phyloP scores from a whole-genome alignment of 495 filamentous ascomycete species.

The Aspergillus ostianus region DNA sequence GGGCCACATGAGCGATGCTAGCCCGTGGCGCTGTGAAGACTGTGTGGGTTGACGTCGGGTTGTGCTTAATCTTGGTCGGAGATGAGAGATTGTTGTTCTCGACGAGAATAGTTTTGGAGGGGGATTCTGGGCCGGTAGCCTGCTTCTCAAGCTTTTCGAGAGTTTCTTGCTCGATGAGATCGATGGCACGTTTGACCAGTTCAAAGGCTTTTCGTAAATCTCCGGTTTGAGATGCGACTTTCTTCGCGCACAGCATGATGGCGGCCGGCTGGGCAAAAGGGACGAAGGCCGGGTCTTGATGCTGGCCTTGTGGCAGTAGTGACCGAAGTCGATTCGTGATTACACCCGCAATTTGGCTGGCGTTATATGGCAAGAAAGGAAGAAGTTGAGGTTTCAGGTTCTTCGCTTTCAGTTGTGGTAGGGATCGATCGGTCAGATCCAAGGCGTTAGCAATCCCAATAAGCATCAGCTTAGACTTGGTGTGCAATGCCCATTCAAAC shows the following conservation, averaged over 20 bases:
- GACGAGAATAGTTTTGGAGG: constrained; percentile 56
- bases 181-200: constrained; percentile 84
- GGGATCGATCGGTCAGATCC: constrained; percentile 90
- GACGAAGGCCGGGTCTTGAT: constrained; percentile 55
- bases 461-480: constrained; percentile 72
- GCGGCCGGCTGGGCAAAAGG: constrained; percentile 93
- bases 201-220: constrained; percentile 96
- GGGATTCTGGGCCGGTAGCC: constrained; percentile 35
- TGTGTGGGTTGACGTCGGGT: constrained; percentile 56
- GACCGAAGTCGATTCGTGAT: constrained; percentile 79
- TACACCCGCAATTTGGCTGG: constrained; percentile 81
- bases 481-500: constrained; percentile 88
- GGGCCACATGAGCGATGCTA: constrained; percentile 84
- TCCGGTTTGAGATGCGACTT: constrained; percentile 88
- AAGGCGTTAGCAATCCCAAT: constrained; percentile 96
- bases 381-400: constrained; percentile 87
- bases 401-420: constrained; percentile 88
- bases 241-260: constrained; percentile 89
- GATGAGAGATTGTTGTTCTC: constrained; percentile 72
- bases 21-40: constrained; percentile 81
- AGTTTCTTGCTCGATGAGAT: constrained; percentile 84
- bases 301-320: constrained; percentile 54
- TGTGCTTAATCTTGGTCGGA: constrained; percentile 38
- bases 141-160: constrained; percentile 43
- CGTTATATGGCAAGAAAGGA: constrained; percentile 90